Evolutionary conservation across 2,329 filamentous ascomycete species (phyloP).

Genomic region (Trichophyton simii): DNA sequence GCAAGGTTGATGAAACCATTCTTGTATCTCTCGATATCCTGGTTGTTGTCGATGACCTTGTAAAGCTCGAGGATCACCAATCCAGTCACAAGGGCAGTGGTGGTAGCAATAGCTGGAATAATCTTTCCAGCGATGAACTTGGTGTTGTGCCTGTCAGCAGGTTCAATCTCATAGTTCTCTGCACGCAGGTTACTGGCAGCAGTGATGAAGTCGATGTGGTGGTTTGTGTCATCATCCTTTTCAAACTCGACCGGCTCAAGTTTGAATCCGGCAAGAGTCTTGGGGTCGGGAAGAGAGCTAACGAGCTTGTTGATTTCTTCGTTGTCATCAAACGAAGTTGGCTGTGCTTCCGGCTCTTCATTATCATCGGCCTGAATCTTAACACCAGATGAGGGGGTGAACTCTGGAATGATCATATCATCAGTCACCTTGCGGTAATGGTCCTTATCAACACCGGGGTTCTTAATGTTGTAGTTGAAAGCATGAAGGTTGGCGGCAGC

Average conservation of each 20-base stretch:
- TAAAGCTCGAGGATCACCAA: conserved; percentile 85
- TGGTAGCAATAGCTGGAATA: conserved; percentile 95
- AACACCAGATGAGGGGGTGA: conserved; percentile 74
- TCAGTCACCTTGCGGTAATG: conserved; percentile 72
- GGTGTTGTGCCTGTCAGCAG: conserved; percentile 89
- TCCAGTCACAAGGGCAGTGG: conserved; percentile 87
- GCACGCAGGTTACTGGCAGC: conserved; percentile 92
- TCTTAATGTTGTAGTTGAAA: conserved; percentile 95
- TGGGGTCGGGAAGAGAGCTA: conserved; percentile 61
- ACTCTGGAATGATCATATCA: conserved; percentile 91
- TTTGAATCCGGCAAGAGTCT: conserved; percentile 74
- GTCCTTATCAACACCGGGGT: conserved; percentile 56
- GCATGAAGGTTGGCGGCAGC: conserved; percentile 85
- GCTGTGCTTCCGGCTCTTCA: conserved; percentile 57
- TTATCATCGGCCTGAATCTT: conserved; percentile 96
- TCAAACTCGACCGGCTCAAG: conserved; percentile 90
- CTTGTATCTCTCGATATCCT: conserved; percentile 97
- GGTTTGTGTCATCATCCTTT: conserved; percentile 95
- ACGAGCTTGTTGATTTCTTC: conserved; percentile 64
- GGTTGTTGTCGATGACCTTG: conserved; percentile 93
- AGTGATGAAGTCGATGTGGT: conserved; percentile 98
- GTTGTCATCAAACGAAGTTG: conserved; percentile 66
- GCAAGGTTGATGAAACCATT: conserved; percentile 97
- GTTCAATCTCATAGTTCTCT: conserved; percentile 93
- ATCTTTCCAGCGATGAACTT: conserved; percentile 99